Percentiles rank a stretch among this genome's conserved stretches.
Conservation (phyloP, 1,284 basidiomycete genomes). For the Bjerkandera adusta region DNA sequence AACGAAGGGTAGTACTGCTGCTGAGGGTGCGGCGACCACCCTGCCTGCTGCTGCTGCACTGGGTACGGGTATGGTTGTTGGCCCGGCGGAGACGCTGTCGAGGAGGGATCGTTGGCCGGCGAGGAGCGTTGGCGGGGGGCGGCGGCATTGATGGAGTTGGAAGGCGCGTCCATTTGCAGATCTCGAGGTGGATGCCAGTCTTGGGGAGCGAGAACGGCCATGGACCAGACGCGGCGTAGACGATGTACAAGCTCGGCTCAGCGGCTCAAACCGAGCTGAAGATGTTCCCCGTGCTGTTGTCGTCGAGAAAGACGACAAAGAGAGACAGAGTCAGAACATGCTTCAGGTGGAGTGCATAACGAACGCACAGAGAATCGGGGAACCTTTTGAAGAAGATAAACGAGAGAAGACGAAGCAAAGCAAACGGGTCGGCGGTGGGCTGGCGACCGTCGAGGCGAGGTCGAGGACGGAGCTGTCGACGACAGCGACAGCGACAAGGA, state of each 20-base stretch:
- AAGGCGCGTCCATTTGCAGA: slow-evolving; percentile 55
- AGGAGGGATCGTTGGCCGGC: slow-evolving; percentile 48
- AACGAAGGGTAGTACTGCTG: slow-evolving; percentile 72
- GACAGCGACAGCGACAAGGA: slow-evolving; percentile 27
- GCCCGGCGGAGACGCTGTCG: slow-evolving; percentile 26
- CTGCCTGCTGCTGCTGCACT: slow-evolving; percentile 42
- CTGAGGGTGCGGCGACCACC: slow-evolving; percentile 62
- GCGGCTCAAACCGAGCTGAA: slow-evolving; percentile 12
- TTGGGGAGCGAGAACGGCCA: slow-evolving; percentile 73
- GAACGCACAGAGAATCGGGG: slow-evolving; percentile 24
- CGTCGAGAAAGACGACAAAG: slow-evolving; percentile 17
- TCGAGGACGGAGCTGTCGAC: slow-evolving; percentile 22
- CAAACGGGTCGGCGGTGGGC: slow-evolving; percentile 15
- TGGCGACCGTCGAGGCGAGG: slow-evolving; percentile 21
- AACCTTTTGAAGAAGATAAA: slow-evolving; percentile 22
- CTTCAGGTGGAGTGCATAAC: slow-evolving; percentile 16
- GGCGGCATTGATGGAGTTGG: slow-evolving; percentile 37
- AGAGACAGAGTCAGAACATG: slow-evolving; percentile 22
- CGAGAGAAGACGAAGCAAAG: slow-evolving; percentile 22
- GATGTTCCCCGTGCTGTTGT: slow-evolving; percentile 11
- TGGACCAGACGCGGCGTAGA: slow-evolving; percentile 41
- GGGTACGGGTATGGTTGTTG: slow-evolving; percentile 41
- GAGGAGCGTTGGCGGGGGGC: slow-evolving; percentile 53
- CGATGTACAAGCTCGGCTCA: slow-evolving; percentile 17
- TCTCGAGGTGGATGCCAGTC: slow-evolving; percentile 69